Evolutionary conservation across 2,329 filamentous ascomycete genomes (phyloP).

Genomic region (Cordyceps tenuipes): DNA sequence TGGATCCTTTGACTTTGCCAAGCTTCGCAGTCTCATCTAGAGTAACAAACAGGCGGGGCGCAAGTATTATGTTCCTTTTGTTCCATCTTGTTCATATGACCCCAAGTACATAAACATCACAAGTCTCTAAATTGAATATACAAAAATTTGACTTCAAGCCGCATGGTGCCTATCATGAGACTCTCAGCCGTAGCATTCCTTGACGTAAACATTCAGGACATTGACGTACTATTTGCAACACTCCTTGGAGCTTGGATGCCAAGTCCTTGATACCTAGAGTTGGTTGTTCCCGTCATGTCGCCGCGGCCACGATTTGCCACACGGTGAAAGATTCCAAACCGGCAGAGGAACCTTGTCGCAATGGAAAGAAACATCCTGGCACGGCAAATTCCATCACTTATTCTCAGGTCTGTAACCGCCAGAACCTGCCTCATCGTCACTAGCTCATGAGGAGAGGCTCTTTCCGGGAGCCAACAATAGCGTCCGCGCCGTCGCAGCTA

Average conservation of each 20-base stretch:
- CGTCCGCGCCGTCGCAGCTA: neutral
- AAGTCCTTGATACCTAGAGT: no score
- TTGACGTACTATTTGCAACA: no score
- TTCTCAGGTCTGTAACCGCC: neutral
- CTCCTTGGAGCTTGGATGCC: no score
- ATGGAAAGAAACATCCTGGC: no score
- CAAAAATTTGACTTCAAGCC: neutral
- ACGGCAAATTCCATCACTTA: no score
- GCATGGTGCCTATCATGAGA: neutral
- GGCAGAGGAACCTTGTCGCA: no score
- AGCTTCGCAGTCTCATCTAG: slow-evolving; percentile 8
- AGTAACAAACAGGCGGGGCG: neutral
- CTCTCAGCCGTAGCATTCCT: neutral
- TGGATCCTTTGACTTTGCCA: slow-evolving; percentile 12
- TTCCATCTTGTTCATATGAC: neutral
- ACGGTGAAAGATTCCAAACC: no score
- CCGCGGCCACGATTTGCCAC: no score
- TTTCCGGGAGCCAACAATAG: neutral
- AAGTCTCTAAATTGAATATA: neutral
- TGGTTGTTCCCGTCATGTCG: no score
- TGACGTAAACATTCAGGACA: no score
- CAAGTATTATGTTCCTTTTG: neutral
- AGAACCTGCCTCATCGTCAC: neutral
- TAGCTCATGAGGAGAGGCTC: neutral
- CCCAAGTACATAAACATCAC: neutral